A percentile compares a stretch with the other conserved stretches of the same genome.
These are phyloP conservation scores for Carex sylvatica DNA, from an alignment of 202 grass and related monocot species.

Conservation along the genomic window DNA sequence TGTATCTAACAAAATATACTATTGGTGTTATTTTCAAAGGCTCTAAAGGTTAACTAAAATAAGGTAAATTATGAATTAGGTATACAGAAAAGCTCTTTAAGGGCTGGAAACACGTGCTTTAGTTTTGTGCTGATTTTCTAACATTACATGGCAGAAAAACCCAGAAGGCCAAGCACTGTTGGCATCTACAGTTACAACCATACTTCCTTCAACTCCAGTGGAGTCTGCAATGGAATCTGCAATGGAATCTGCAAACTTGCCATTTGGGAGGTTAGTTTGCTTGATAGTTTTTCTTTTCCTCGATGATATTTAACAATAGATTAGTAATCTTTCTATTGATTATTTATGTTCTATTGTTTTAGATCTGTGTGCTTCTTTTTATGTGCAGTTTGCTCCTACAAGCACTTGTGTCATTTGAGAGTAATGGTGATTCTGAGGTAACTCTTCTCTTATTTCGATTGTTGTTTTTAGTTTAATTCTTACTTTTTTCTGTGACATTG, in stretches of 20 bases:
- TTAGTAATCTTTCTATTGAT: conserved; percentile 22
- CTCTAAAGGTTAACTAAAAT: background rate
- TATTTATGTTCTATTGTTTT: conserved; percentile 18
- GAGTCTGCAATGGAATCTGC: conserved; percentile 23
- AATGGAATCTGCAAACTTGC: conserved; percentile 42
- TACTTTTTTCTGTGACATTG: background rate
- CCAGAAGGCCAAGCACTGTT: conserved; percentile 84
- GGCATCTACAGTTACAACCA: conserved; percentile 67
- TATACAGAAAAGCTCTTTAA: background rate
- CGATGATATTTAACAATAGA: background rate
- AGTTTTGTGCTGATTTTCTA: conserved; percentile 22
- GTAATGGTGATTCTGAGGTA: conserved; percentile 84
- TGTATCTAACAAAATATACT: background rate
- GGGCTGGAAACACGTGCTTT: background rate
- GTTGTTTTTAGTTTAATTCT: conserved; percentile 3
- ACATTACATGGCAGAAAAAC: conserved; percentile 56
- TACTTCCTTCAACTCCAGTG: conserved; percentile 31
- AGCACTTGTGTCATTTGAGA: conserved; percentile 68
- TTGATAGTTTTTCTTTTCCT: background rate
- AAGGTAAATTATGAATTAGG: background rate
- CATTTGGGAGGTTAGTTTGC: conserved; percentile 87
- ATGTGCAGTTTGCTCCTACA: conserved; percentile 84
- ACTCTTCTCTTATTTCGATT: conserved; percentile 19
- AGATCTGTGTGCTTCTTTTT: conserved; percentile 26
- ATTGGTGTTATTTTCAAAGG: background rate